These are phyloP conservation scores for Senna siamea DNA, from an alignment of 306 rosid genomes.

Conservation along the genomic window DNA sequence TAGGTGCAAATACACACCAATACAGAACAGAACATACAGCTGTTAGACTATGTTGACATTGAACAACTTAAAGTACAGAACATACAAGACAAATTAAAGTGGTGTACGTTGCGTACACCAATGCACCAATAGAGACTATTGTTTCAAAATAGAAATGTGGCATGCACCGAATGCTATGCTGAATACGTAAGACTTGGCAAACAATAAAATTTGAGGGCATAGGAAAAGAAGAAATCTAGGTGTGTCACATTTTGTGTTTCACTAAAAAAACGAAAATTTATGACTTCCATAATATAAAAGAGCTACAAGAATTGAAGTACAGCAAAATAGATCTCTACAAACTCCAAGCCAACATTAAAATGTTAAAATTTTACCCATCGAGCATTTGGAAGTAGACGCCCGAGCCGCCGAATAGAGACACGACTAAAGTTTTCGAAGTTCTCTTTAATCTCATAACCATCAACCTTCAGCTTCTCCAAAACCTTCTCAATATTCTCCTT, in stretches of 20 bases:
- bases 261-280: neutral
- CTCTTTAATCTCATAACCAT: slow-evolving; percentile 41
- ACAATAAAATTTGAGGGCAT: neutral
- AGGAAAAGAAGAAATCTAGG: neutral
- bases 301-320: neutral
- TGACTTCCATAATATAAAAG: neutral
- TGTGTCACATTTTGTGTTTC: neutral
- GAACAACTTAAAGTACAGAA: too few species aligned
- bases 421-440: slow-evolving; percentile 53
- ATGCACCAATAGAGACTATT: neutral
- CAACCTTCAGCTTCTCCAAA: slow-evolving; percentile 48
- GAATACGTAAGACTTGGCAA: too few species aligned
- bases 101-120: neutral
- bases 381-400: slow-evolving; percentile 74
- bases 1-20: too few species aligned
- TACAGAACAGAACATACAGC: too few species aligned
- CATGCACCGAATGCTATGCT: too few species aligned
- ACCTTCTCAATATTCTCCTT: slow-evolving; percentile 60
- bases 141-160: neutral
- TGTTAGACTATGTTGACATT: too few species aligned
- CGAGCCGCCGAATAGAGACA: slow-evolving; percentile 71
- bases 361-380: slow-evolving; percentile 59
- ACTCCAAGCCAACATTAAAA: slow-evolving; percentile 7
- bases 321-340: neutral
- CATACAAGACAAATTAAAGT: too few species aligned